phyloP scores from a whole-genome alignment of 306 rosid species.

The Quercus cerris region DNA sequence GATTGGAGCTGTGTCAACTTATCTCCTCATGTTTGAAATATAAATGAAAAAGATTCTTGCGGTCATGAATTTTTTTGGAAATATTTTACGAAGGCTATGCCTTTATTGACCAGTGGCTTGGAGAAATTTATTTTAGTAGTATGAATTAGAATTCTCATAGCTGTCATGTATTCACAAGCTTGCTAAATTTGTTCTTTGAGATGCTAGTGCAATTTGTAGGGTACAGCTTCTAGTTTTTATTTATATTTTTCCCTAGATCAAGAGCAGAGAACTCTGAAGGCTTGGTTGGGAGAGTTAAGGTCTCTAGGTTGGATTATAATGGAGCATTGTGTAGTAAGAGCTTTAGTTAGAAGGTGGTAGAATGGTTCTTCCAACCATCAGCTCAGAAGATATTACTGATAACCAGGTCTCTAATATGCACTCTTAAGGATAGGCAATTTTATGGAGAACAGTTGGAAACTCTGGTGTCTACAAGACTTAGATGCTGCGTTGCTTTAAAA shows the following conservation, averaged over 20 bases:
- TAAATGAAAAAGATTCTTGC: background rate
- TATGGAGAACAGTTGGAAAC: no score
- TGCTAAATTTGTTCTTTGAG: background rate
- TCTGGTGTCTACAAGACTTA: background rate
- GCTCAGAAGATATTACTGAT: no score
- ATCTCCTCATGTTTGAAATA: background rate
- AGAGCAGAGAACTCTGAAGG: no score
- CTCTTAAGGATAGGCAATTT: no score
- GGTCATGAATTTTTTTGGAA: background rate
- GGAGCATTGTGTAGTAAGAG: no score
- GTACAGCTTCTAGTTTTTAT: background rate
- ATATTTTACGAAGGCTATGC: background rate
- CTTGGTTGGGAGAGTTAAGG: no score
- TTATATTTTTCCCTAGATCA: no score
- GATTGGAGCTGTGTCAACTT: background rate
- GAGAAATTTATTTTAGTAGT: background rate
- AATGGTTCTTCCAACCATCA: no score
- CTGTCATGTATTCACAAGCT: background rate
- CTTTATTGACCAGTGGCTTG: background rate
- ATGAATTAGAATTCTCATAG: background rate
- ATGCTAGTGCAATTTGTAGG: background rate
- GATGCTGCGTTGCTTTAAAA: background rate
- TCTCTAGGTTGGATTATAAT: no score
- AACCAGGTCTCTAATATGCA: no score
- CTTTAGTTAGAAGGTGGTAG: no score